Base-by-base conservation (phyloP, 2,329 filamentous ascomycete species). In the Penicillium freii region DNA sequence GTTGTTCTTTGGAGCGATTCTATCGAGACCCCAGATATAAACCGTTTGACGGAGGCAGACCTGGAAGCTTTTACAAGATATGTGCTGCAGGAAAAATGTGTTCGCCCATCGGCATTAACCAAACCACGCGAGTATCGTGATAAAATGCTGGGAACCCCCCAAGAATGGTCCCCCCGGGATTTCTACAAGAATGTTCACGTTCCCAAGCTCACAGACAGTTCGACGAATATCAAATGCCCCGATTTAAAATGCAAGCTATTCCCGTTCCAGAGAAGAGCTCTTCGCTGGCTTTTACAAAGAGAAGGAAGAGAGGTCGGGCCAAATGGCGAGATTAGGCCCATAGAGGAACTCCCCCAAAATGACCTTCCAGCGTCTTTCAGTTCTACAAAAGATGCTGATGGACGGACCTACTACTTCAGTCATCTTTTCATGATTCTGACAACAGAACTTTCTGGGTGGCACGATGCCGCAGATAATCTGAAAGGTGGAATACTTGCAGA, bases 111-210 rank as follows among this genome's bases (percentile, higher is more conserved):
- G 11, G 49, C 10, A 1, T 4, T 29, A 15, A 25, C 42, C 9
- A 31, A 49, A 1, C 44, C 51, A 11, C 29, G 36, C 21, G 29
- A 36, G n/a, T 54, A 33, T 29, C 66, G 62, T 15, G 58, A 66
- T 13, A 56, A 51, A 33, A 51, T 56, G 45, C 40, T 56, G 3
- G 65, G 65, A 6, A 9, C 29, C 31, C 25, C 31, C 7, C 54
- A 50, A 34, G 19, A 39, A 11, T 75, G 73, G 73, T 65, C 66
- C 9, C 71, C 73, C 15, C 70, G 73, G 19, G 76, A 80, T 46
- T 81, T 81, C 58, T 81, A 81, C 51, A 72, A 78, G 29, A 78
- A 73, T 63, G 78, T 80, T 40, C 73, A 80, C 63, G 75, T 80
- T 25, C 78, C 78, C 13, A 62, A 64, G 21, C 65, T 73, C 36